Base-by-base conservation (phyloP, 1,139 yeast species). In the Sugiyamaella pinicola region DNA sequence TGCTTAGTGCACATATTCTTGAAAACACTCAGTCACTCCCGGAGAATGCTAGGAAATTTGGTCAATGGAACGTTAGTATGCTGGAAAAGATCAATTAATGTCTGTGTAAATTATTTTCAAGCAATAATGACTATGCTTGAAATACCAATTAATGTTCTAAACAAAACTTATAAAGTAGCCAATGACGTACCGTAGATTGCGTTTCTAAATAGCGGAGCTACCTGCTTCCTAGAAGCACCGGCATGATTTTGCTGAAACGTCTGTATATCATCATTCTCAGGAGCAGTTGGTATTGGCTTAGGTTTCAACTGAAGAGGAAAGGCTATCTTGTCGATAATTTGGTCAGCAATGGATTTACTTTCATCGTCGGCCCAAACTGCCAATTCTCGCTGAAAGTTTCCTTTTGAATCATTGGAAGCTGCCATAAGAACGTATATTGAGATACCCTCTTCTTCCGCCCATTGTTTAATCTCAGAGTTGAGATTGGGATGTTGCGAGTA, bases 141-240 rank as follows among this genome's bases (percentile, higher is more conserved):
- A n/a, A n/a, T n/a, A 21, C 19, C 4, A 8, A n/a, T 35, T 13
- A 13, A n/a, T n/a, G n/a, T n/a, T 26, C 12, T 26, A 6, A 10
- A 15, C 28, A 24, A 6, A 22, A 13, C 15, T 22, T 55, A 57
- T 28, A 56, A 22, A 24, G 54, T 34, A 4, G 53, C 47, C 18
- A 61, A 43, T 10, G 58, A 48, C 13, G 55, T 56, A 9, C 64
- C 65, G 19, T 64, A 64, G 13, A 67, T 42, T 5, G 56, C 51
- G 10, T 58, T 53, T 21, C 71, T 61, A 19, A 69, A 48, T 22
- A 65, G 48, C 1, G 96, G 96, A 7, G 87, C 95, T n/a, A 90
- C 88, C 66, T 87, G 95, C 65, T 90, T 90, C 61, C 97, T 77
- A 29, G 93, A 85, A 1, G 91, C 90, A 2, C 70, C 69, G 10